phyloP scores from a whole-genome alignment of 441 rosid species.

The Corymbia calophylla region DNA sequence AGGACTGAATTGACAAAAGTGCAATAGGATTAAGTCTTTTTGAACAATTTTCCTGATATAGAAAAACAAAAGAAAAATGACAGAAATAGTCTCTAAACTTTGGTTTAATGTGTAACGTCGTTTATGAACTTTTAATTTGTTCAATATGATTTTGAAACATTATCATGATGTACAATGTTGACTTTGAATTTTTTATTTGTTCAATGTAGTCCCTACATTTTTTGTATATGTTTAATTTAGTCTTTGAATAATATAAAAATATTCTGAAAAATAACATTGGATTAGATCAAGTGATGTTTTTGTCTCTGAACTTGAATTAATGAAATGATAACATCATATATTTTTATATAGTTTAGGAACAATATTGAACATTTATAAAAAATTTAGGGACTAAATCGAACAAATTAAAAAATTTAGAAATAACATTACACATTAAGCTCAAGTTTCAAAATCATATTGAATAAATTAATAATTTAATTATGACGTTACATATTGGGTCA shows the following conservation, averaged over 20 bases:
- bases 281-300: background rate
- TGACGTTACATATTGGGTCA: fast-evolving
- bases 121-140: too few relatives aligned
- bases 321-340: background rate
- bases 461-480: background rate
- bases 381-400: background rate
- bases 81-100: background rate
- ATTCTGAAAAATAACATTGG: fast-evolving
- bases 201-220: background rate
- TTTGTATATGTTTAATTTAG: background rate
- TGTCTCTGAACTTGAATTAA: background rate
- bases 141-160: too few relatives aligned
- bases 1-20: too few relatives aligned
- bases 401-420: background rate
- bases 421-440: fast-evolving
- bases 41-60: too few relatives aligned
- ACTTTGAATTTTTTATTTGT: too few relatives aligned
- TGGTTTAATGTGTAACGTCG: too few relatives aligned
- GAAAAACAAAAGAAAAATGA: background rate
- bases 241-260: background rate
- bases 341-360: background rate
- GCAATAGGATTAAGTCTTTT: too few relatives aligned
- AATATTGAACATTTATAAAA: background rate
- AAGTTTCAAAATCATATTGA: fast-evolving
- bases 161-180: too few relatives aligned